Evolutionary conservation across 2,329 filamentous ascomycete genomes (phyloP).

Genomic region (Aspergillus sp.): DNA sequence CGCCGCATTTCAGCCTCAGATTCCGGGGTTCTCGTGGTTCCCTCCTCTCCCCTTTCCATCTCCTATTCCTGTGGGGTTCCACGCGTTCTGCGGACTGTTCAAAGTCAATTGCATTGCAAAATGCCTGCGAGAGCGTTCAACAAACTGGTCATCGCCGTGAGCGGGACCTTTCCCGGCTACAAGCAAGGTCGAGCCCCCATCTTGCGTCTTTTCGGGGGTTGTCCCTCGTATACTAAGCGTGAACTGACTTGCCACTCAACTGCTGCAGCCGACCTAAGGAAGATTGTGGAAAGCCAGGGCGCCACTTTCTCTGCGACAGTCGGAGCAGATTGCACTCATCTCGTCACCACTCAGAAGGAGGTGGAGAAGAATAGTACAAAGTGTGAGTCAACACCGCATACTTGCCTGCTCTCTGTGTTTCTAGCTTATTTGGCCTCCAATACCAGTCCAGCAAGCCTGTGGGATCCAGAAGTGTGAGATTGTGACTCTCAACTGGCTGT

Average conservation of each 20-base stretch:
- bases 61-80: background rate
- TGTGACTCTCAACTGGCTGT: constrained; percentile 65
- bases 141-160: constrained; percentile 56
- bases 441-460: constrained; percentile 51
- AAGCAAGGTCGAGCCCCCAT: constrained; percentile 51
- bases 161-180: constrained; percentile 62
- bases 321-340: constrained; percentile 40
- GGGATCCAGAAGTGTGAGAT: constrained; percentile 56
- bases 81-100: background rate
- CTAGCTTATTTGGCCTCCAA: constrained; percentile 59
- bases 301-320: constrained; percentile 39
- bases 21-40: background rate
- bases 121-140: constrained; percentile 31
- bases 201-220: background rate
- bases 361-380: constrained; percentile 41
- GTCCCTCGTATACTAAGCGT: background rate
- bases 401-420: constrained; percentile 50
- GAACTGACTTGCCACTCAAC: constrained; percentile 14
- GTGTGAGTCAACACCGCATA: constrained; percentile 30
- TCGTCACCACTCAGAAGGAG: constrained; percentile 44
- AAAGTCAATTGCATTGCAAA: background rate
- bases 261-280: constrained; percentile 20
- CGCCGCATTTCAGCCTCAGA: constrained; percentile 4
- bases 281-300: constrained; percentile 38
- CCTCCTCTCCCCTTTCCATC: background rate